Conservation (phyloP, 2,329 filamentous ascomycete species). For the Fusarium coffeatum region DNA sequence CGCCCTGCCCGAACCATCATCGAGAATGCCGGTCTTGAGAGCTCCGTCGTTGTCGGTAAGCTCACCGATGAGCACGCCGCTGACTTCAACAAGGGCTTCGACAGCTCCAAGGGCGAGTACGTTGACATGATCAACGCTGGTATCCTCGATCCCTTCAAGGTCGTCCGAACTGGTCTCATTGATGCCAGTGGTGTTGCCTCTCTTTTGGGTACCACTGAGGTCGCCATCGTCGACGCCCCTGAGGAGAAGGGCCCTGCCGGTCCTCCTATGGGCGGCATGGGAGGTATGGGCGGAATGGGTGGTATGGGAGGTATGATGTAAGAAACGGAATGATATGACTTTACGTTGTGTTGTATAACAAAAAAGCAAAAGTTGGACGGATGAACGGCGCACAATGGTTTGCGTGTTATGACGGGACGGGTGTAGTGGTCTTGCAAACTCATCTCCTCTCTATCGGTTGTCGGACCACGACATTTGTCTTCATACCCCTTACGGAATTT, state of each 20-base stretch:
- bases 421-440: slow-evolving; percentile 50
- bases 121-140: slow-evolving; percentile 97
- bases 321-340: slow-evolving; percentile 48
- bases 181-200: slow-evolving; percentile 97
- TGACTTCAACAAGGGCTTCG: slow-evolving; percentile 99
- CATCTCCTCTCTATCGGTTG: slow-evolving; percentile 52
- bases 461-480: slow-evolving; percentile 44
- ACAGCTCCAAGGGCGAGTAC: slow-evolving; percentile 96
- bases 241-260: slow-evolving; percentile 86
- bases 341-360: slow-evolving; percentile 48
- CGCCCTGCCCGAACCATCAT: slow-evolving; percentile 94
- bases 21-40: slow-evolving; percentile 96
- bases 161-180: slow-evolving; percentile 94
- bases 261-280: slow-evolving; percentile 72
- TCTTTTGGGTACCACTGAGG: slow-evolving; percentile 96
- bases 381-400: slow-evolving; percentile 60
- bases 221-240: slow-evolving; percentile 94
- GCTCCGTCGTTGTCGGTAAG: slow-evolving; percentile 97
- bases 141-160: slow-evolving; percentile 99
- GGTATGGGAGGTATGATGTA: slow-evolving; percentile 71
- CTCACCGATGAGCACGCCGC: slow-evolving; percentile 90
- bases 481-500: slow-evolving; percentile 48
- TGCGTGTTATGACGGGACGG: slow-evolving; percentile 58
- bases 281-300: slow-evolving; percentile 70
- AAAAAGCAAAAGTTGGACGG: slow-evolving; percentile 41